These are phyloP conservation scores for Yamadazyma atmosphaerica DNA, from an alignment of 1,139 yeast species.

Conservation along the genomic window DNA sequence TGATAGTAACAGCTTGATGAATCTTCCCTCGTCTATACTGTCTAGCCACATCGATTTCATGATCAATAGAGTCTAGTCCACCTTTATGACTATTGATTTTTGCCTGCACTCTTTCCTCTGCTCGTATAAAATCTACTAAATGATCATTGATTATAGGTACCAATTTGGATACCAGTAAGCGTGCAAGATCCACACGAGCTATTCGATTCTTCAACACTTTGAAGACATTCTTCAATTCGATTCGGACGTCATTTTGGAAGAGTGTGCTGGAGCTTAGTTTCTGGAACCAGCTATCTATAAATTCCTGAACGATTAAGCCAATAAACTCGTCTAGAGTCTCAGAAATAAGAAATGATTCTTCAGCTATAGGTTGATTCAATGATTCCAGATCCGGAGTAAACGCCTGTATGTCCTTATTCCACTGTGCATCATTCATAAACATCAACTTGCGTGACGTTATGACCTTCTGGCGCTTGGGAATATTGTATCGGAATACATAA, in stretches of 20 bases:
- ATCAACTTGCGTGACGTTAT: constrained; percentile 15
- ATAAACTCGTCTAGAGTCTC: constrained; percentile 54
- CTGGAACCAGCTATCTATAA: constrained; percentile 65
- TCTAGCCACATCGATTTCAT: constrained; percentile 54
- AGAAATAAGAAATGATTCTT: constrained; percentile 54
- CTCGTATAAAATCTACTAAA: constrained; percentile 51
- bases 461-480: constrained; percentile 3
- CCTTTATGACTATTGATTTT: constrained; percentile 16
- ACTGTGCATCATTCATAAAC: constrained; percentile 26
- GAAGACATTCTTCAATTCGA: constrained; percentile 47
- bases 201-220: constrained; percentile 43
- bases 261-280: constrained; percentile 46
- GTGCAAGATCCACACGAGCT: constrained; percentile 51
- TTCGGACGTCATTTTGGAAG: constrained; percentile 56
- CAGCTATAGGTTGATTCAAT: constrained; percentile 34
- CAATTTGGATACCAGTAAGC: constrained; percentile 54
- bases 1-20: constrained; percentile 59
- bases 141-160: constrained; percentile 72
- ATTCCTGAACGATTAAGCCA: constrained; percentile 55
- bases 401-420: constrained; percentile 23
- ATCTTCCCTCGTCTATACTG: constrained; percentile 58
- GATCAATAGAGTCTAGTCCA: constrained; percentile 43
- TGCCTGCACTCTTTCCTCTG: constrained; percentile 45
- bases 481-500: constrained; percentile 9
- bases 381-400: constrained; percentile 10